These are phyloP conservation scores for Scedosporium dehoogii DNA, from an alignment of 2,329 filamentous ascomycete genomes.

Conservation along the genomic window DNA sequence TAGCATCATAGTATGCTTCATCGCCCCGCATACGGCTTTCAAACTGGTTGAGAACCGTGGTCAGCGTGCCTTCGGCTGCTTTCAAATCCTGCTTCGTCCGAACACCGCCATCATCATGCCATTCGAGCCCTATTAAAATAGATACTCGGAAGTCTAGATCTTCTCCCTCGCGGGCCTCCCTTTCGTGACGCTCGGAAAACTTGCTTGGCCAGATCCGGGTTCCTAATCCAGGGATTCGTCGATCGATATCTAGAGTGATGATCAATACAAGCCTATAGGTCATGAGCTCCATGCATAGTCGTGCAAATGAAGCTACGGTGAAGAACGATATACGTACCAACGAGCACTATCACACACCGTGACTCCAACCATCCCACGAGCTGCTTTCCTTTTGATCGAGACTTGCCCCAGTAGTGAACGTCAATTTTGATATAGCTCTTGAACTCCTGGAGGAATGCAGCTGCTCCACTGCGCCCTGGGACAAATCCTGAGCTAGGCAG, in stretches of 20 bases:
- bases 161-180: slow-evolving; percentile 13
- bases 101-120: slow-evolving; percentile 15
- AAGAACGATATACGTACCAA: slow-evolving; percentile 33
- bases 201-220: slow-evolving; percentile 54
- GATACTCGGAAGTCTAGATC: slow-evolving; percentile 44
- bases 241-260: slow-evolving; percentile 40
- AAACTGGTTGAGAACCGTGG: slow-evolving; percentile 33
- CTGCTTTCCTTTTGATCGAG: slow-evolving; percentile 39
- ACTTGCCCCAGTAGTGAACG: slow-evolving; percentile 55
- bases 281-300: neutral
- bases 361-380: slow-evolving; percentile 57
- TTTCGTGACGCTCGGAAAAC: slow-evolving; percentile 31
- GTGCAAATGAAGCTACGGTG: neutral
- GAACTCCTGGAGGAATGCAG: slow-evolving; percentile 41
- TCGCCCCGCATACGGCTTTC: slow-evolving; percentile 36
- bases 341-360: slow-evolving; percentile 44
- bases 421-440: slow-evolving; percentile 50
- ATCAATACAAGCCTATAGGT: neutral
- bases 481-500: neutral
- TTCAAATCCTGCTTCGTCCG: slow-evolving; percentile 27
- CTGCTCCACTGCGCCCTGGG: slow-evolving; percentile 16
- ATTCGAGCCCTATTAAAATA: slow-evolving; percentile 50
- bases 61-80: slow-evolving; percentile 31
- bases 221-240: slow-evolving; percentile 37
- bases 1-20: slow-evolving; percentile 37